Evolutionary conservation across 495 filamentous ascomycete species (phyloP), one percentile per base, ranked within the genome.

Genomic region (Hypomontagnella monticulosa): DNA sequence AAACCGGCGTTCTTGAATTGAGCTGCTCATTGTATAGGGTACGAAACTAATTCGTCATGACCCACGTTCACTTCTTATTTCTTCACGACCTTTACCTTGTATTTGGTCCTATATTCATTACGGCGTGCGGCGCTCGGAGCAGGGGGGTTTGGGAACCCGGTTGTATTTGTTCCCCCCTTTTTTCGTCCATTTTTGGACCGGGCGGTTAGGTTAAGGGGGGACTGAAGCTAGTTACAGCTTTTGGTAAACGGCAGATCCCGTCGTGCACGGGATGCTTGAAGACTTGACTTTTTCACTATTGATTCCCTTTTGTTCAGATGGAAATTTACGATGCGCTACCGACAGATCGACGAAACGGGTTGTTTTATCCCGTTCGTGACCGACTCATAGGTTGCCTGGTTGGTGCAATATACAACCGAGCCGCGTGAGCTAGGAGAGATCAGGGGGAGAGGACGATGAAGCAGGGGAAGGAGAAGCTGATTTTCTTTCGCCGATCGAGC

Each of bases 11-110:
- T 60, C 46, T 15, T 61, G 55, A n/a, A 51, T 61, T 61, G 20
- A 42, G 40, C 52, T 59, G 20, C 56, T 61, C 43, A 50, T 70
- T 70, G 62, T 70, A 66, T 62, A 70, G 60, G 53, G 54, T 60
- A 63, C 55, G 60, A 69, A 14, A 27, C 23, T 59, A 48, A 55
- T 63, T 44, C 16, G 41, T 60, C 23, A 60, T 40, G 63, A 64
- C 40, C 20, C 20, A 38, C 42, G 16, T 55, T 61, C 63, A n/a
- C 53, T 62, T 57, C 50, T 54, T 23, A 7, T 15, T 50, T 41
- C 23, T 60, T 40, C 49, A 40, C 33, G 19, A 42, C 34, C n/a
- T 27, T 38, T 20, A 38, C n/a, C 14, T 27, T 14, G 19, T 12
- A n/a, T 52, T 20, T 42, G 32, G 44, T 40, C 41, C 11, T 30